phyloP scores from a whole-genome alignment of 2,329 filamentous ascomycete species.

The Exophiala sp. region DNA sequence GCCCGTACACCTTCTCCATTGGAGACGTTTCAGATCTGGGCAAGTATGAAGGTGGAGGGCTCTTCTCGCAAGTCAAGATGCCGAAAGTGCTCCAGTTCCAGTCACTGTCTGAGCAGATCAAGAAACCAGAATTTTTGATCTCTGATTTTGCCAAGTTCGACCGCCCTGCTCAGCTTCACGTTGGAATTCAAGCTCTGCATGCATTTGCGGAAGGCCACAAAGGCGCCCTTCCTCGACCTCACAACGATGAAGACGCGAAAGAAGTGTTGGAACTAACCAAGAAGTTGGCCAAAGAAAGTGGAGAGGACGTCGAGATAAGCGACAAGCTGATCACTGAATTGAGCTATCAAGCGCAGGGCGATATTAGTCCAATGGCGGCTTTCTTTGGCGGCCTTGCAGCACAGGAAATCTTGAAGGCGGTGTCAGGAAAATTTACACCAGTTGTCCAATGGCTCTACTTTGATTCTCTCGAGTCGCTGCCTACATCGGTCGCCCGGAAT shows the following conservation, averaged over 20 bases:
- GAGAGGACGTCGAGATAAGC: slow-evolving; percentile 75
- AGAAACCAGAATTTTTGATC: slow-evolving; percentile 81
- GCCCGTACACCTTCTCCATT: slow-evolving; percentile 95
- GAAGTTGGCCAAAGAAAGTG: slow-evolving; percentile 58
- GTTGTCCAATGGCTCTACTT: slow-evolving; percentile 95
- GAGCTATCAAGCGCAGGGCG: slow-evolving; percentile 87
- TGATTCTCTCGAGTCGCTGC: slow-evolving; percentile 93
- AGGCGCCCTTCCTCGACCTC: slow-evolving; percentile 69
- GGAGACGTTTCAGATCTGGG: slow-evolving; percentile 85
- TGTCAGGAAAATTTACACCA: slow-evolving; percentile 97
- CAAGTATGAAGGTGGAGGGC: slow-evolving; percentile 77
- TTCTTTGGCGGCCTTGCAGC: slow-evolving; percentile 91
- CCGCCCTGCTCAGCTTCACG: slow-evolving; percentile 81
- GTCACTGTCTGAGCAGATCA: slow-evolving; percentile 67
- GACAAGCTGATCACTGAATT: slow-evolving; percentile 90
- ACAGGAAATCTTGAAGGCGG: slow-evolving; percentile 91
- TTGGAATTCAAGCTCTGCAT: slow-evolving; percentile 88
- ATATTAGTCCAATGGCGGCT: slow-evolving; percentile 85
- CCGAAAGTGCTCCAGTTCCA: slow-evolving; percentile 90
- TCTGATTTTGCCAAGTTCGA: slow-evolving; percentile 99
- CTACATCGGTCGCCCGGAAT: slow-evolving; percentile 65
- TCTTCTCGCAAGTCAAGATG: slow-evolving; percentile 98
- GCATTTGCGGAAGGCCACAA: slow-evolving; percentile 68
- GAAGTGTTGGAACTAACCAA: slow-evolving; percentile 71
- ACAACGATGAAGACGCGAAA: slow-evolving; percentile 76